Evolutionary conservation across 2,329 filamentous ascomycete species (phyloP).

Genomic region (Apiospora pterosperma): DNA sequence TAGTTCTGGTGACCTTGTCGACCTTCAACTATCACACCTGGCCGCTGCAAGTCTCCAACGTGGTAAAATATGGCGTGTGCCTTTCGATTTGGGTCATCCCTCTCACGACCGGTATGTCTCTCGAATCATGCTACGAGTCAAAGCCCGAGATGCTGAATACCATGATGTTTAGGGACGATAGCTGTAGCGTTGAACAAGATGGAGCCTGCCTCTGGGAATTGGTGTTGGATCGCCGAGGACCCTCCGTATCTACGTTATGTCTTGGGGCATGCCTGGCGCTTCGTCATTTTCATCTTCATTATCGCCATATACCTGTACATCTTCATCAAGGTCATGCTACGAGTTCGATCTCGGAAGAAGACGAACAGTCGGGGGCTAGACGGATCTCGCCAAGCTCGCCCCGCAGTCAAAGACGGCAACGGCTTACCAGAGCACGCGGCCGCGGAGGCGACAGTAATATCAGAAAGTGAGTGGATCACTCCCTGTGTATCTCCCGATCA

Average conservation of each 20-base stretch:
- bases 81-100: conserved; percentile 5
- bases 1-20: conserved; percentile 9
- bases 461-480: background rate
- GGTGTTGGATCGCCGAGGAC: conserved; percentile 10
- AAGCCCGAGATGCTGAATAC: background rate
- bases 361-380: conserved; percentile 1
- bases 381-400: background rate
- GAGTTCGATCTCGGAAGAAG: conserved; percentile 3
- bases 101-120: background rate
- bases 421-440: too few relatives aligned
- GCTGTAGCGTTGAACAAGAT: conserved; percentile 8
- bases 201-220: conserved; percentile 9
- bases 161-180: background rate
- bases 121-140: too few relatives aligned
- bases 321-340: conserved; percentile 1
- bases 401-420: background rate
- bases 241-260: conserved; percentile 9
- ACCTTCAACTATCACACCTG: conserved; percentile 8
- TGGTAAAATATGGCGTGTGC: background rate
- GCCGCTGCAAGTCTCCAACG: background rate
- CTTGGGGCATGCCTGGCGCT: conserved; percentile 10
- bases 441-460: too few relatives aligned
- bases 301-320: conserved; percentile 5
- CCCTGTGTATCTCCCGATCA: background rate
- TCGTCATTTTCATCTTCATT: background rate